These are phyloP conservation scores for Poa annua DNA, from an alignment of 176 grass and related monocot genomes.

Conservation along the genomic window DNA sequence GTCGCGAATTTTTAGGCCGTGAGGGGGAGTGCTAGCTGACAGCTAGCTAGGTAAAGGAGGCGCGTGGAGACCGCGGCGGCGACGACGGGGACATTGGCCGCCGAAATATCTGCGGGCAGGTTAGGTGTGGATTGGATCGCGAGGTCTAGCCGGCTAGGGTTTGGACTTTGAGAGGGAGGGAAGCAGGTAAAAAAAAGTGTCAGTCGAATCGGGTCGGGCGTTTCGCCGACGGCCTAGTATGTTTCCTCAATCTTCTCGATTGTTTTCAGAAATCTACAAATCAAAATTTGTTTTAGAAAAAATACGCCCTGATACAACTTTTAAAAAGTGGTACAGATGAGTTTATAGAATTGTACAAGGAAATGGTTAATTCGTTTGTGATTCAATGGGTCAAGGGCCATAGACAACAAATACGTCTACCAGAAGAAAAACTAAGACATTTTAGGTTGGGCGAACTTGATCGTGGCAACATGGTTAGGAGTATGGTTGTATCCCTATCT, in stretches of 20 bases:
- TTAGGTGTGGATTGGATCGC: slow-evolving; percentile 26
- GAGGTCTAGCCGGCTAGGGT: slow-evolving; percentile 54
- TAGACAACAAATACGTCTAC: too few species aligned
- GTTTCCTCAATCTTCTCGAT: background rate
- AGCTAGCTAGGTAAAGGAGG: slow-evolving; percentile 20
- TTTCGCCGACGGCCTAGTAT: slow-evolving; percentile 24
- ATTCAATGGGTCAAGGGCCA: too few species aligned
- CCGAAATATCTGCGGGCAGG: slow-evolving; percentile 30
- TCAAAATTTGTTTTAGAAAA: background rate
- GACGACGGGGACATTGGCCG: slow-evolving; percentile 51
- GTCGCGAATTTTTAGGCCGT: slow-evolving; percentile 20
- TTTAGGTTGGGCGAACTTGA: background rate
- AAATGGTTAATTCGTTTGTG: too few species aligned
- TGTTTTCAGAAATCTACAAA: background rate
- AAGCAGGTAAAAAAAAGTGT: slow-evolving; percentile 21
- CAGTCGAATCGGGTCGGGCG: slow-evolving; percentile 38
- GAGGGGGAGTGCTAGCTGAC: background rate
- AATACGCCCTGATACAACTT: background rate
- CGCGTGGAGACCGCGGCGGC: slow-evolving; percentile 30
- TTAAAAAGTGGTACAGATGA: background rate
- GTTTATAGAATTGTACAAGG: background rate
- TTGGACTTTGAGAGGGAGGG: slow-evolving; percentile 38
- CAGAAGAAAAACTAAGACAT: too few species aligned
- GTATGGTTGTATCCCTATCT: too few species aligned
- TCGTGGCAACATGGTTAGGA: too few species aligned